Evolutionary conservation across 768 basidiomycete genomes (phyloP).

Genomic region (Brasilioporus rufonigricans): DNA sequence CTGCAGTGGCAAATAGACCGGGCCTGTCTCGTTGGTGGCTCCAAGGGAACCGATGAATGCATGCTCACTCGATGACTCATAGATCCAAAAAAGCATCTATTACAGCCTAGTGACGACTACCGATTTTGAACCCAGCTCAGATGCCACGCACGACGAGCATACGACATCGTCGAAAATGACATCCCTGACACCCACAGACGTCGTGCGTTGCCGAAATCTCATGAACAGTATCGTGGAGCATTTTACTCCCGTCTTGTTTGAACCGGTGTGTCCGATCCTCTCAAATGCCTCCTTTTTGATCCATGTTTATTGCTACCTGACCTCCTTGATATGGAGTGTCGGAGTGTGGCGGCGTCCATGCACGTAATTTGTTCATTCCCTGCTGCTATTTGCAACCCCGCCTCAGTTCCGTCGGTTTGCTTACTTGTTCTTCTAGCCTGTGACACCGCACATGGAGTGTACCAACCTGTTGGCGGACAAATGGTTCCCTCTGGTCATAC

Average conservation of each 20-base stretch:
- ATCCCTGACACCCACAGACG: slow-evolving; percentile 31
- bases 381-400: background rate
- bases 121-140: slow-evolving; percentile 48
- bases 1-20: background rate
- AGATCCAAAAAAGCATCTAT: slow-evolving; percentile 63
- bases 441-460: slow-evolving; percentile 71
- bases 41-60: background rate
- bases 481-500: slow-evolving; percentile 72
- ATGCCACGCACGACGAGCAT: slow-evolving; percentile 5
- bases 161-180: background rate
- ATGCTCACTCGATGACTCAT: background rate
- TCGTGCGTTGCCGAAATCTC: slow-evolving; percentile 45
- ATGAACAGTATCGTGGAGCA: slow-evolving; percentile 57
- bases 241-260: slow-evolving; percentile 73
- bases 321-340: background rate
- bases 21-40: background rate
- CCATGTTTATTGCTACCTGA: no score
- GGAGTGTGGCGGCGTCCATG: background rate
- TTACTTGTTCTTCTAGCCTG: slow-evolving; percentile 29
- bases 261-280: slow-evolving; percentile 44
- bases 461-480: slow-evolving; percentile 68
- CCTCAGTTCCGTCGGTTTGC: background rate
- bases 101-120: slow-evolving; percentile 62
- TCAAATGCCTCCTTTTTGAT: background rate
- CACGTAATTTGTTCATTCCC: background rate